Evolutionary conservation across 2,329 filamentous ascomycete species (phyloP).

Genomic region (Pseudocercospora musae): DNA sequence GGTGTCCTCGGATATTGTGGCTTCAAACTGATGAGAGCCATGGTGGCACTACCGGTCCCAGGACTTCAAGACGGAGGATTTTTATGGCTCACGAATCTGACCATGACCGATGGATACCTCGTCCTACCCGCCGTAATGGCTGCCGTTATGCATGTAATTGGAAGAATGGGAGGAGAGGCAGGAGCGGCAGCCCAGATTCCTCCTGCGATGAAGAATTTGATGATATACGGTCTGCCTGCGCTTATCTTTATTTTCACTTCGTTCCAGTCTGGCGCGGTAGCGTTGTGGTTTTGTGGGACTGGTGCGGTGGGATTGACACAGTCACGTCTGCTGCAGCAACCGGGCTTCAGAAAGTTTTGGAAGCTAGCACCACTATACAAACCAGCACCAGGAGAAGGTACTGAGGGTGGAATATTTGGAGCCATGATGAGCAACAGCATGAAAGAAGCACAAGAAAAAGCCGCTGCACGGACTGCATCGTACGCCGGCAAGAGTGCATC

Average conservation of each 20-base stretch:
- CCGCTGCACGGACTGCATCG: background rate
- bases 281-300: conserved; percentile 59
- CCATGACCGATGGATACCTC: conserved; percentile 71
- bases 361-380: conserved; percentile 39
- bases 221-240: conserved; percentile 51
- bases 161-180: conserved; percentile 50
- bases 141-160: conserved; percentile 29
- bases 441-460: conserved; percentile 5
- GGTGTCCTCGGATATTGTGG: conserved; percentile 74
- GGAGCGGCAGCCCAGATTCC: conserved; percentile 35
- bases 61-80: conserved; percentile 67
- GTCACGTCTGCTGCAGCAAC: conserved; percentile 38
- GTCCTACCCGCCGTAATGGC: conserved; percentile 59
- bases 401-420: background rate
- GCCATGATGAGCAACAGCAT: conserved; percentile 6
- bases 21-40: conserved; percentile 72
- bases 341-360: conserved; percentile 38
- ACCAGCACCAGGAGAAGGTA: conserved; percentile 15
- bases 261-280: conserved; percentile 56
- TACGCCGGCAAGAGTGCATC: conserved; percentile 17
- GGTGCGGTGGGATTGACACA: conserved; percentile 41
- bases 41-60: conserved; percentile 76
- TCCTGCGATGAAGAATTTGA: conserved; percentile 37
- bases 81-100: conserved; percentile 77
- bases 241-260: conserved; percentile 54